Conservation (phyloP, 2,329 filamentous ascomycete genomes). For the Hypoxylon sp. region DNA sequence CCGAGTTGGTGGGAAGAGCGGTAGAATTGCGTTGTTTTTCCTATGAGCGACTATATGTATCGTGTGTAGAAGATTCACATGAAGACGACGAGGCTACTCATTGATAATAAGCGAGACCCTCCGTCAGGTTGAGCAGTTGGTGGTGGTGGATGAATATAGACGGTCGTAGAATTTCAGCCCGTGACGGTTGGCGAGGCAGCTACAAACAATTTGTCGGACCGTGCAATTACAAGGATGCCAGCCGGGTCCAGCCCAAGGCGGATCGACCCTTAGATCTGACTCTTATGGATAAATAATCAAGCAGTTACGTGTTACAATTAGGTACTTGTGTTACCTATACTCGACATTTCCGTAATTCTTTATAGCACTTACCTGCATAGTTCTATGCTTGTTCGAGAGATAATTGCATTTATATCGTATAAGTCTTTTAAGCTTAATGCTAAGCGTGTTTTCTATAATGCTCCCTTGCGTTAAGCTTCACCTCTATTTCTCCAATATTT, state of each 20-base stretch:
- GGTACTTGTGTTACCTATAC: conserved; percentile 14
- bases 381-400: not conserved
- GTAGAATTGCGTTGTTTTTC: conserved; percentile 2
- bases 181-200: conserved; percentile 28
- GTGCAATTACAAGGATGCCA: conserved; percentile 9
- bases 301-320: conserved; percentile 21
- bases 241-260: conserved; percentile 32
- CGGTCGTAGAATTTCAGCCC: conserved; percentile 19
- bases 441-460: not conserved
- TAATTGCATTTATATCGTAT: not conserved
- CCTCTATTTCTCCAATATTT: not conserved
- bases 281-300: not conserved
- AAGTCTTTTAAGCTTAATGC: not conserved
- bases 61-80: conserved; percentile 11
- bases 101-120: conserved; percentile 12
- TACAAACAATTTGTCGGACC: conserved; percentile 17
- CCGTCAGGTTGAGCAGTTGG: conserved; percentile 6
- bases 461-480: not conserved
- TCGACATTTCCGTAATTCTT: not conserved
- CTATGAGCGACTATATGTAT: conserved; percentile 10
- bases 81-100: conserved; percentile 25
- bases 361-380: conserved; percentile 11
- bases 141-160: conserved; percentile 21
- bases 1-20: conserved; percentile 9
- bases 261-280: conserved; percentile 29